Conservation (phyloP, 192 early-diverging fungal species). For the Podila horticola region DNA sequence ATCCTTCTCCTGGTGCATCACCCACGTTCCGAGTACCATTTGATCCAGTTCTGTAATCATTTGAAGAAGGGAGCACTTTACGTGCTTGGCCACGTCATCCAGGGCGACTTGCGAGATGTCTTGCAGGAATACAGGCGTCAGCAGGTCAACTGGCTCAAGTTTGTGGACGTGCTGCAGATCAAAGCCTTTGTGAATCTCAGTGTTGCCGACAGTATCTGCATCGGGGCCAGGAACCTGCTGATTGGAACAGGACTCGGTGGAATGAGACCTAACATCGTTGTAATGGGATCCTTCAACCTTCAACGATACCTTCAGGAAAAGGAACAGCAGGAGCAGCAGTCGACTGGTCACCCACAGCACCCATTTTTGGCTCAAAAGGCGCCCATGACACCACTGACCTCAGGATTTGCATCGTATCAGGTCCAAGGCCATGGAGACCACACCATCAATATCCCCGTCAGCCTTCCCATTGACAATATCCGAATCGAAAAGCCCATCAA, state of each 20-base stretch:
- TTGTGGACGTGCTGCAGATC: constrained; percentile 65
- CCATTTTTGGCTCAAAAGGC: not conserved
- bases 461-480: constrained; percentile 66
- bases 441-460: constrained; percentile 41
- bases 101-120: constrained; percentile 60
- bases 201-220: constrained; percentile 57
- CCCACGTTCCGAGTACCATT: constrained; percentile 61
- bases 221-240: constrained; percentile 66
- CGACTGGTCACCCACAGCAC: not conserved
- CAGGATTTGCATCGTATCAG: not conserved
- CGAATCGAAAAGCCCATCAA: constrained; percentile 66
- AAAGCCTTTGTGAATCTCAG: constrained; percentile 74
- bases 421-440: constrained; percentile 6
- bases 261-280: constrained; percentile 75
- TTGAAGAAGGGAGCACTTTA: constrained; percentile 79
- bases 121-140: constrained; percentile 61
- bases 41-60: constrained; percentile 75
- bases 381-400: not conserved
- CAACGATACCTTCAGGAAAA: constrained; percentile 31
- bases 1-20: constrained; percentile 73
- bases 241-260: constrained; percentile 73
- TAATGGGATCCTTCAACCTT: constrained; percentile 68
- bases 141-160: constrained; percentile 67
- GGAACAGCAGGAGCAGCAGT: constrained; percentile 3
- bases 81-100: constrained; percentile 71